Evolutionary conservation across 768 basidiomycete species (phyloP).

Genomic region (Tricholoma matsutake): DNA sequence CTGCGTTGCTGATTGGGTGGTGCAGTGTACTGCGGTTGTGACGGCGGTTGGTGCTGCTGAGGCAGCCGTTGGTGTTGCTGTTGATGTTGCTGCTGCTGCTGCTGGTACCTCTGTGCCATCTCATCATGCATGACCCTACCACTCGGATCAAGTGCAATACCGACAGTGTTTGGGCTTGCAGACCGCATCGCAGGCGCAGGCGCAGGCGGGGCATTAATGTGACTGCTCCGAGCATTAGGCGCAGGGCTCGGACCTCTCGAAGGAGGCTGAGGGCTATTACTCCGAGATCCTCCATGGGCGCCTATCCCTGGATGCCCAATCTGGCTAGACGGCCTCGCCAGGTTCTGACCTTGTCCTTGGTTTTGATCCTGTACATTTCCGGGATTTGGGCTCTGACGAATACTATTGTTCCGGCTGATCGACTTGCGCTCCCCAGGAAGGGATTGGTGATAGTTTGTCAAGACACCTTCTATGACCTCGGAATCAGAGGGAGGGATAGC

Average conservation of each 20-base stretch:
- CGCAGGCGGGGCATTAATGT: slow-evolving; percentile 37
- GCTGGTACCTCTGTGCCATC: slow-evolving; percentile 61
- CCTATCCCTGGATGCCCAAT: slow-evolving; percentile 82
- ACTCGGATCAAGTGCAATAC: slow-evolving; percentile 76
- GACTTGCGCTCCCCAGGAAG: slow-evolving; percentile 82
- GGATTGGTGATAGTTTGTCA: slow-evolving; percentile 75
- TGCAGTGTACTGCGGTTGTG: slow-evolving; percentile 16
- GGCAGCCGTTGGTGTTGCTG: slow-evolving; percentile 24
- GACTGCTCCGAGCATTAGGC: slow-evolving; percentile 33
- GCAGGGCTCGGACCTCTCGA: slow-evolving; percentile 57
- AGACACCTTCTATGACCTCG: slow-evolving; percentile 69
- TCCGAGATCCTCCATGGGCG: slow-evolving; percentile 58
- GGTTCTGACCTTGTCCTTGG: slow-evolving; percentile 38
- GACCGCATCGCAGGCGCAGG: slow-evolving; percentile 43
- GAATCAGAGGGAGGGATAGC: slow-evolving; percentile 38
- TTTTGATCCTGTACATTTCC: slow-evolving; percentile 9
- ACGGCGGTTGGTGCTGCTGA: slow-evolving; percentile 20
- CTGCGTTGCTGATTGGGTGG: slow-evolving; percentile 25
- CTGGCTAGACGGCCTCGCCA: slow-evolving; percentile 53
- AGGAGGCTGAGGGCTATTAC: slow-evolving; percentile 58
- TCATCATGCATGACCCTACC: slow-evolving; percentile 81
- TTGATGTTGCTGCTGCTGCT: slow-evolving; percentile 32
- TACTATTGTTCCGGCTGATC: slow-evolving; percentile 52
- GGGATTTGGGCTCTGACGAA: slow-evolving; percentile 23
- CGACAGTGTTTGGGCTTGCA: slow-evolving; percentile 76